phyloP scores from a whole-genome alignment of 441 rosid species.

The Hura crepitans region DNA sequence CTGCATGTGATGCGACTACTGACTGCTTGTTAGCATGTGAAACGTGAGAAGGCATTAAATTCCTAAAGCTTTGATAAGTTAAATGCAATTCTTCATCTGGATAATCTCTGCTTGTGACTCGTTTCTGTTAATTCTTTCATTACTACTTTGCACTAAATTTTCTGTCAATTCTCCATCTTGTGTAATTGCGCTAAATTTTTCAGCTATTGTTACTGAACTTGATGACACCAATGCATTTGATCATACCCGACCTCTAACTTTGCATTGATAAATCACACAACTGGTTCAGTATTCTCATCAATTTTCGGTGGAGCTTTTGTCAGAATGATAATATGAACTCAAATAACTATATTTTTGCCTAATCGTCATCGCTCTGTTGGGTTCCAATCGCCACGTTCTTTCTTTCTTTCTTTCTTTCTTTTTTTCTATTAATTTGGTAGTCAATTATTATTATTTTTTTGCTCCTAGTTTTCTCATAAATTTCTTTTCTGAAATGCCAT shows the following conservation, averaged over 20 bases:
- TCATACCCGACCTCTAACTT: neutral
- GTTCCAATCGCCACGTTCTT: no score
- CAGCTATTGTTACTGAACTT: neutral
- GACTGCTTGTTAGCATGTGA: neutral
- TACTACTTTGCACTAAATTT: no score
- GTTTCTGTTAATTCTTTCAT: neutral
- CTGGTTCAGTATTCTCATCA: neutral
- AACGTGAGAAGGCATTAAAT: neutral
- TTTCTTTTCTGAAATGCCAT: neutral
- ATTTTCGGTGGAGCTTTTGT: neutral
- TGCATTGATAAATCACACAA: neutral
- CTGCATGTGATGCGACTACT: no score
- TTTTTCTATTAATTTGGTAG: no score
- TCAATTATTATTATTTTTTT: no score
- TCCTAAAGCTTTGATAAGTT: neutral
- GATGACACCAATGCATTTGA: neutral
- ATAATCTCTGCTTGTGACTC: neutral
- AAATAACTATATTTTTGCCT: neutral
- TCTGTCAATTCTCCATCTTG: neutral
- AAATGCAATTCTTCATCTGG: neutral
- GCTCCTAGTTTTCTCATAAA: neutral
- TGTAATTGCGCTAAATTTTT: neutral
- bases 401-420: no score
- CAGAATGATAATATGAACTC: neutral
- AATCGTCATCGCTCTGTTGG: no score